These are phyloP conservation scores for Plasmodium coatneyi DNA, from an alignment of 169 alveolate genomes.

Conservation along the genomic window DNA sequence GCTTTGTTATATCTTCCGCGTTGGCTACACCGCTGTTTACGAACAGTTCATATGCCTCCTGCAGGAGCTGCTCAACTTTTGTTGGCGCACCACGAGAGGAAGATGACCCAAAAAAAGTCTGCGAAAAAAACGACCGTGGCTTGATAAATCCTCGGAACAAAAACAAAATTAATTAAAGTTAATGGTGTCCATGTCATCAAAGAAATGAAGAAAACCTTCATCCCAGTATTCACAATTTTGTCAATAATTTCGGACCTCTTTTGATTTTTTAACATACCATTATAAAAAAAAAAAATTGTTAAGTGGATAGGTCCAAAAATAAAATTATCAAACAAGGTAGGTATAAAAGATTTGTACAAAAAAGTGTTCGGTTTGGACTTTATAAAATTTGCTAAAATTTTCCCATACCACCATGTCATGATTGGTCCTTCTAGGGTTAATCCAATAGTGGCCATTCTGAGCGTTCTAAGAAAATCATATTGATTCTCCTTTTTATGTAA, in stretches of 20 bases:
- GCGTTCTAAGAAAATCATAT: constrained; percentile 52
- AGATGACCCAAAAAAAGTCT: constrained; percentile 75
- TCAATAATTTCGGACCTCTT: constrained; percentile 52
- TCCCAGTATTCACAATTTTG: constrained; percentile 70
- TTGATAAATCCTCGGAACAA: constrained; percentile 72
- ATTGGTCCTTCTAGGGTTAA: constrained; percentile 67
- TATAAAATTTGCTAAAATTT: constrained; percentile 61
- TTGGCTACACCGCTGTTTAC: background rate
- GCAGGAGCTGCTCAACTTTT: constrained; percentile 3
- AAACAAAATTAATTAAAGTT: constrained; percentile 72
- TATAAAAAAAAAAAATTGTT: constrained; percentile 65
- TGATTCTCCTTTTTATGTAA: constrained; percentile 1
- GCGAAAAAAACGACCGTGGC: constrained; percentile 73
- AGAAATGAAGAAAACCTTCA: constrained; percentile 62
- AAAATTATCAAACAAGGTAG: constrained; percentile 74
- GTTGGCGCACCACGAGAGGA: constrained; percentile 70
- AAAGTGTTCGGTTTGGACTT: constrained; percentile 68
- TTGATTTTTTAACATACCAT: constrained; percentile 71
- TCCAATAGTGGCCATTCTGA: constrained; percentile 65
- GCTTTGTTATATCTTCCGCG: background rate
- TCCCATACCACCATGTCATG: constrained; percentile 77
- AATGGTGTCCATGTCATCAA: constrained; percentile 75
- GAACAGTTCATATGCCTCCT: background rate
- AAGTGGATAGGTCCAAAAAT: constrained; percentile 73
- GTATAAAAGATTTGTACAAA: constrained; percentile 70